Conservation (phyloP, 2,329 filamentous ascomycete species). For the Pezicula radicicola region DNA sequence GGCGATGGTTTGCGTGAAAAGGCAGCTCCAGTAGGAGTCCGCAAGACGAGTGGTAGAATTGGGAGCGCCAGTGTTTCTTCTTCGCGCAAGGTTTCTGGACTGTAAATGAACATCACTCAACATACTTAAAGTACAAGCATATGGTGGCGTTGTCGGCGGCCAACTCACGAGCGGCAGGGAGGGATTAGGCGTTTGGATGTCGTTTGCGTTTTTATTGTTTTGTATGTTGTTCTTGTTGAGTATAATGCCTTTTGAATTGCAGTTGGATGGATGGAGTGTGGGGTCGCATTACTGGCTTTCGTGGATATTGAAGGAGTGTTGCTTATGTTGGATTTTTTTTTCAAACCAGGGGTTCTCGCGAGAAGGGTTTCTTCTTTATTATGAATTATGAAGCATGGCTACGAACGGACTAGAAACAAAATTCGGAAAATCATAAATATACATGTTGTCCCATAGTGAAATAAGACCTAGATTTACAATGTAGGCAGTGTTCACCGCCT, state of each 20-base stretch:
- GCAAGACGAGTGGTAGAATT: constrained; percentile 65
- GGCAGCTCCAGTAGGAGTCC: constrained; percentile 43
- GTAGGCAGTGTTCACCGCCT: too few species aligned
- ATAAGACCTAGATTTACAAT: not conserved
- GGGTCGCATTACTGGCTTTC: not conserved
- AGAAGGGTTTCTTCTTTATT: constrained; percentile 2
- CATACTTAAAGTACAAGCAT: not conserved
- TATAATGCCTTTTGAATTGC: not conserved
- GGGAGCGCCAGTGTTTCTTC: constrained; percentile 47
- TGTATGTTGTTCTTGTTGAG: not conserved
- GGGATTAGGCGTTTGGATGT: not conserved
- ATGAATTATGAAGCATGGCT: constrained; percentile 14
- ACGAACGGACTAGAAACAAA: constrained; percentile 2
- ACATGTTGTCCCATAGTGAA: not conserved
- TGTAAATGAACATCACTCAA: constrained; percentile 15
- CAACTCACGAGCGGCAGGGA: too few species aligned
- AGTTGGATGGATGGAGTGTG: not conserved
- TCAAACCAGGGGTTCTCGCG: not conserved
- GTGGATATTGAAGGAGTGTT: not conserved
- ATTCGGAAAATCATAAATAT: constrained; percentile 10
- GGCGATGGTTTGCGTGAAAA: constrained; percentile 48
- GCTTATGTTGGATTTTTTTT: not conserved
- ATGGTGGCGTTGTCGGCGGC: too few species aligned
- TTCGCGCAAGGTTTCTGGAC: constrained; percentile 28
- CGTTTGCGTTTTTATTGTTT: not conserved